Evolutionary conservation across 2,329 filamentous ascomycete species (phyloP), one percentile per base, ranked within the genome.

Genomic region (Drechslera avenae): DNA sequence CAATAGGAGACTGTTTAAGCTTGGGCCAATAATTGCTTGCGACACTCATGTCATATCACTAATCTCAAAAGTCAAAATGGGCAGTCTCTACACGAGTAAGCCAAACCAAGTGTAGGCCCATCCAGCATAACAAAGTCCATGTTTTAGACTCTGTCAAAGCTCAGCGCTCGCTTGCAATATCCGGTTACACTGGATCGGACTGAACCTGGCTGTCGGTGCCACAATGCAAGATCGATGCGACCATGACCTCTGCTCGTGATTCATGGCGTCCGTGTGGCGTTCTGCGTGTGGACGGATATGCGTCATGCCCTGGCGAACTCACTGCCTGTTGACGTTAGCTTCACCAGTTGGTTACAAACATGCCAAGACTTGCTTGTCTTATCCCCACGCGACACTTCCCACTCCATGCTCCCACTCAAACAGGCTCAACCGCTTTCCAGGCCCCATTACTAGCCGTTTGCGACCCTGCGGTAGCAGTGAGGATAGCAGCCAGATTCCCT

Each of bases 151-250:
- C 21, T 23, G 21, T 28, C 26, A 28, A 28, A 28, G 26, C 26
- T 28, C 26, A 9, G 50, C 34, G 41, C 48, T 54, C 57, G 52
- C 61, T 57, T 60, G 39, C 46, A 60, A 50, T 40, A 54, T 50
- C 52, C 28, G 52, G 68, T 70, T 57, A 60, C 64, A 69, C 67
- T 50, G 60, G 60, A 72, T 69, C 68, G 64, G 56, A 57, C 50
- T 63, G 60, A 60, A 69, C 66, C 68, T 70, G 68, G 63, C 56
- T 53, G 57, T 54, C 63, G 70, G 70, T 71, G 63, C 59, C 67
- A 71, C 68, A 56, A 69, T 73, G 68, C 69, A 62, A 72, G 70
- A 73, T 72, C 60, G 49, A 65, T 71, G 56, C 60, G 46, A 71
- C 71, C 49, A 50, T 64, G 56, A 60, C 62, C 46, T 57, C 49